Evolutionary conservation across 2,329 filamentous ascomycete genomes (phyloP), one percentile per base, ranked within the genome.

Genomic region (Fusarium scirpi): DNA sequence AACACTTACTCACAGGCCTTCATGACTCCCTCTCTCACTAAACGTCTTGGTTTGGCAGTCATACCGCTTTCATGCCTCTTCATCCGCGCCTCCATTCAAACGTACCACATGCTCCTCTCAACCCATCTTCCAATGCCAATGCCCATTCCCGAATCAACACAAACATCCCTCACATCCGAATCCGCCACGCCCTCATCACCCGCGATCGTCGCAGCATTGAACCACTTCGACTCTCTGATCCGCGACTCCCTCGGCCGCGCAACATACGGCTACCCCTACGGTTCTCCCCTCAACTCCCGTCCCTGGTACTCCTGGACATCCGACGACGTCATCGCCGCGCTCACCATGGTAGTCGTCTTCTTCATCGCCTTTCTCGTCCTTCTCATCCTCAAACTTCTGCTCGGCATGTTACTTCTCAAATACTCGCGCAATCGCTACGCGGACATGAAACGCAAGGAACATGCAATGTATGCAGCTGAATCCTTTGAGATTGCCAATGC

Each of bases 31-130:
- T 95, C 97, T 25, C 84, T 99, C 3, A 97, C 94, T 6, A 92
- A 94, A 62, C 90, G 96, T 20, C 88, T 99, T 0, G 96, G 96
- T 1, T 85, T 99, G 1, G 96, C 96, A 0, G 91, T 98, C 30
- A 92, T 99, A 48, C 96, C 96, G 0, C 85, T 99, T 0, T 95
- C 94, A 3, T 98, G 94, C 74, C 89, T 99, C 49, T 98, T 99
- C 80, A 96, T 99, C 79, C 90, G 97, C 45, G 94, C 97, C 48
- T 94, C 93, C 2, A 87, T 98, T 45, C 96, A 99, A 79, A 98
- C 95, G 9, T 99, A 98, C 80, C 92, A 98, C 81, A 98, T 98
- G 95, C 97, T 98, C 77, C 87, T 98, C 16, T 93, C 94, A 6
- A 94, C 93, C 0, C 91, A 97, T 75, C 86, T 98, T 34, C 92